Evolutionary conservation across 306 rosid genomes (phyloP).

Genomic region (Astragalus glycyphyllos): DNA sequence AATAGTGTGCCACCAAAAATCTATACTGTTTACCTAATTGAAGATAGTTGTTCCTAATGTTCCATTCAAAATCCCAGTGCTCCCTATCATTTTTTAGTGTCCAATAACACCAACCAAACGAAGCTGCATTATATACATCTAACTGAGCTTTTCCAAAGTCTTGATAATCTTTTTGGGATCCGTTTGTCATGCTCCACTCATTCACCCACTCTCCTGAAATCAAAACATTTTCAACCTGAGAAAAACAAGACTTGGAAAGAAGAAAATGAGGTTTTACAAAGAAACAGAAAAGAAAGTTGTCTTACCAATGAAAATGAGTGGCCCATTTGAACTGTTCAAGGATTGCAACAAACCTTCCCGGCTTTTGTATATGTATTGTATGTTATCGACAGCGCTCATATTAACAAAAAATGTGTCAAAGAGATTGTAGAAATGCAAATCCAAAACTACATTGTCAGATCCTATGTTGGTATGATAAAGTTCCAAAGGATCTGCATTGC

Average conservation of each 20-base stretch:
- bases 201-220: constrained; percentile 63
- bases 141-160: constrained; percentile 79
- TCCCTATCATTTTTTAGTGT: constrained; percentile 73
- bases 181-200: constrained; percentile 59
- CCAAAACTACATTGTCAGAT: constrained; percentile 49
- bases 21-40: constrained; percentile 57
- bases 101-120: constrained; percentile 95
- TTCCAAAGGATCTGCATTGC: constrained; percentile 86
- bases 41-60: constrained; percentile 72
- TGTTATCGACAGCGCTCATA: constrained; percentile 70
- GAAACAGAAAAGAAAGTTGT: constrained; percentile 8
- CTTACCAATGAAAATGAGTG: constrained; percentile 74
- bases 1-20: constrained; percentile 25
- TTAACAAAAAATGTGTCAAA: constrained; percentile 74
- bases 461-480: constrained; percentile 73
- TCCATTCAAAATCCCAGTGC: constrained; percentile 96
- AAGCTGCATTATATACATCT: constrained; percentile 74
- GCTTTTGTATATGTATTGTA: constrained; percentile 74
- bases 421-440: constrained; percentile 66
- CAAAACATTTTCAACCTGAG: background rate
- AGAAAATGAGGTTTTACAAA: background rate
- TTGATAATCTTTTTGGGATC: constrained; percentile 68
- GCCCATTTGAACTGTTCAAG: constrained; percentile 73
- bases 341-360: constrained; percentile 72
- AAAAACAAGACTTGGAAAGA: background rate